A percentile compares a stretch with the other conserved stretches of the same genome.
Conservation (phyloP, 2,329 filamentous ascomycete species). For the Orbilia quercus region DNA sequence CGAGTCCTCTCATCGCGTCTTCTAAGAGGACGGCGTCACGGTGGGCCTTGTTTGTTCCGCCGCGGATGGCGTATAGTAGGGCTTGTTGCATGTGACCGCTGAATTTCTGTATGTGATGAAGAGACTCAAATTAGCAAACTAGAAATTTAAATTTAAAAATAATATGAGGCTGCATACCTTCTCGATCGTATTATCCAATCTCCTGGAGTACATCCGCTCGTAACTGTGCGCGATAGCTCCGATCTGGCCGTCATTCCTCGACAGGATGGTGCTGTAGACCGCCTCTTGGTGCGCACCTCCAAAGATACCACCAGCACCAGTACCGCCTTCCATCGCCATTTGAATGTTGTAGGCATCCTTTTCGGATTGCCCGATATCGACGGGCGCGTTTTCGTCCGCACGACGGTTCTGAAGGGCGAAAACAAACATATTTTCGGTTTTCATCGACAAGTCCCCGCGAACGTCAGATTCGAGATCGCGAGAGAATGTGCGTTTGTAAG, state of each 20-base stretch:
- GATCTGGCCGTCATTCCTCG: slow-evolving; percentile 79
- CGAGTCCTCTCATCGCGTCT: slow-evolving; percentile 83
- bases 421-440: slow-evolving; percentile 86
- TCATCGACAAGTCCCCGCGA: slow-evolving; percentile 81
- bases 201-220: slow-evolving; percentile 75
- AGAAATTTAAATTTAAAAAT: not conserved
- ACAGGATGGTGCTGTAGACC: slow-evolving; percentile 44
- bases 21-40: slow-evolving; percentile 80
- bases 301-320: slow-evolving; percentile 78
- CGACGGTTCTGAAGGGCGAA: slow-evolving; percentile 80
- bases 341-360: slow-evolving; percentile 81
- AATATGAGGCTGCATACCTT: slow-evolving; percentile 64
- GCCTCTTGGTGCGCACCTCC: slow-evolving; percentile 67
- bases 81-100: slow-evolving; percentile 92
- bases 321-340: slow-evolving; percentile 76
- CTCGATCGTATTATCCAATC: slow-evolving; percentile 78
- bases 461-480: slow-evolving; percentile 78
- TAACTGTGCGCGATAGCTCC: slow-evolving; percentile 83
- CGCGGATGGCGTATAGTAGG: slow-evolving; percentile 82
- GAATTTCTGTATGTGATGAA: slow-evolving; percentile 69
- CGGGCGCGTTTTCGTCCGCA: slow-evolving; percentile 79
- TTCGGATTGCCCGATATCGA: slow-evolving; percentile 78
- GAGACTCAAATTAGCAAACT: slow-evolving; percentile 1
- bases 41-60: slow-evolving; percentile 72
- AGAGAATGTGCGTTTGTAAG: slow-evolving; percentile 76